Percentiles rank a stretch among this genome's conserved stretches.
Conservation (phyloP, 805 yeast species). For the Kregervanrija delftensis region DNA sequence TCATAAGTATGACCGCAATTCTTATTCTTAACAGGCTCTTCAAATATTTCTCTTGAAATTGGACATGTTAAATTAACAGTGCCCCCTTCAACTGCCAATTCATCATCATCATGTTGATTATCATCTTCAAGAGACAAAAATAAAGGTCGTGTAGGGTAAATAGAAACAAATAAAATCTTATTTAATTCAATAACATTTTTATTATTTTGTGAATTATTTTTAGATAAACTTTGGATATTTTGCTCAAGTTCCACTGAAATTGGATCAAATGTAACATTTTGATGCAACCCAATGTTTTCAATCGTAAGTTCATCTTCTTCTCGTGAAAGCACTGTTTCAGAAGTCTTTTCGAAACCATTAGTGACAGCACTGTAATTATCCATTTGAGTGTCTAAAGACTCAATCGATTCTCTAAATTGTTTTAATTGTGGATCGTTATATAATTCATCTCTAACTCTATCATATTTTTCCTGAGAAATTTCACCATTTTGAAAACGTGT, state of each 20-base stretch:
- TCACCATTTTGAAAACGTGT: constrained; percentile 5
- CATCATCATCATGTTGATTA: constrained; percentile 46
- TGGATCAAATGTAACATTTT: too few relatives aligned
- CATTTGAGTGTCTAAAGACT: too few relatives aligned
- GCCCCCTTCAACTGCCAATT: constrained; percentile 64
- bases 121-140: constrained; percentile 34
- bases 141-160: constrained; percentile 56
- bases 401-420: too few relatives aligned
- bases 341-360: constrained; percentile 13
- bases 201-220: neutral
- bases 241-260: neutral
- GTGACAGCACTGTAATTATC: neutral
- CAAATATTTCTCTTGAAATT: constrained; percentile 45
- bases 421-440: constrained; percentile 1
- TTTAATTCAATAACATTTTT: constrained; percentile 1
- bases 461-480: constrained; percentile 11
- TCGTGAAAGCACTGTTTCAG: constrained; percentile 17
- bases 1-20: constrained; percentile 63
- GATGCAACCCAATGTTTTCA: constrained; percentile 5
- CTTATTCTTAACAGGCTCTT: constrained; percentile 47
- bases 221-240: neutral
- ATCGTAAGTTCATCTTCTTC: constrained; percentile 18
- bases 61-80: constrained; percentile 64
- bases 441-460: constrained; percentile 6
- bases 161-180: constrained; percentile 40